Evolutionary conservation across 768 basidiomycete genomes (phyloP).

Genomic region (Xerocomus spinulosus): DNA sequence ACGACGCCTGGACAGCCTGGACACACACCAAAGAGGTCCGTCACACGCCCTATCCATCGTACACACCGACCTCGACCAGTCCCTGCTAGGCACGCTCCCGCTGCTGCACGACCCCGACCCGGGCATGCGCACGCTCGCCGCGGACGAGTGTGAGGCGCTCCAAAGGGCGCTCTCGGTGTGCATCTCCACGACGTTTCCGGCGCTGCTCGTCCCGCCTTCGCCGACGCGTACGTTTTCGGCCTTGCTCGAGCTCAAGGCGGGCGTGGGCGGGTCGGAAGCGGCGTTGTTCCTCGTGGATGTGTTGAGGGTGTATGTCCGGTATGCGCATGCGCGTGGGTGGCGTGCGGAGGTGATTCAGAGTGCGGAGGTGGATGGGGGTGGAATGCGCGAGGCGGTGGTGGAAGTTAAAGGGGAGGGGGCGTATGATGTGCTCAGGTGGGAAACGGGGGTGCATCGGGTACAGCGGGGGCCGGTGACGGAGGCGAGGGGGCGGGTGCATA

Average conservation of each 20-base stretch:
- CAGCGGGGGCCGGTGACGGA: slow-evolving; percentile 94
- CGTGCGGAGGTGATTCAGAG: slow-evolving; percentile 53
- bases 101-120: slow-evolving; percentile 73
- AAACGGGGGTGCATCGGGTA: slow-evolving; percentile 94
- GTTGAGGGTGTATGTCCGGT: slow-evolving; percentile 75
- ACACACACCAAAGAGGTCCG: slow-evolving; percentile 51
- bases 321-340: slow-evolving; percentile 57
- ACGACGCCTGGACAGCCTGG: slow-evolving; percentile 67
- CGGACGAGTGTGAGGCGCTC: slow-evolving; percentile 57
- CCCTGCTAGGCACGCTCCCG: slow-evolving; percentile 54
- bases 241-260: slow-evolving; percentile 86
- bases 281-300: slow-evolving; percentile 77
- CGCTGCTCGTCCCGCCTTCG: slow-evolving; percentile 70
- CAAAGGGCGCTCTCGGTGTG: slow-evolving; percentile 26
- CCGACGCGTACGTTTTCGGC: slow-evolving; percentile 64
- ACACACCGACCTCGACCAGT: slow-evolving; percentile 34
- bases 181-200: slow-evolving; percentile 50
- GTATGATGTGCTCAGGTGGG: slow-evolving; percentile 80
- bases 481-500: slow-evolving; percentile 81
- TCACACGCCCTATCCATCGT: neutral
- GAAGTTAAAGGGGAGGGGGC: slow-evolving; percentile 75
- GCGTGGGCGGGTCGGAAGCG: slow-evolving; percentile 89
- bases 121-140: slow-evolving; percentile 67
- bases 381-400: slow-evolving; percentile 71
- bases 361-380: slow-evolving; percentile 56